These are phyloP conservation scores for Mucor piriformis DNA, from an alignment of 371 early-diverging fungal species.

Conservation along the genomic window DNA sequence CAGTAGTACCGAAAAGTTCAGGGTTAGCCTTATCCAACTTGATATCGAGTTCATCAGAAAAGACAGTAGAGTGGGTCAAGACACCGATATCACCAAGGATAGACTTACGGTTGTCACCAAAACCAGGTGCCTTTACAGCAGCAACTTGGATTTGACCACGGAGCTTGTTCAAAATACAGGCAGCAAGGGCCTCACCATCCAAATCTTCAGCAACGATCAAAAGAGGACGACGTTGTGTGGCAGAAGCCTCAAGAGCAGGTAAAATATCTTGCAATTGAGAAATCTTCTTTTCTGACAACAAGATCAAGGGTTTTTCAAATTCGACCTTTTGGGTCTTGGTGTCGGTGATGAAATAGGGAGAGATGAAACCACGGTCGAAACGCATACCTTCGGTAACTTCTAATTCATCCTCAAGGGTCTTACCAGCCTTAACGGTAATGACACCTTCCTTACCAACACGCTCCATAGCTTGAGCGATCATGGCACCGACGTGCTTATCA, in stretches of 20 bases:
- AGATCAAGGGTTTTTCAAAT: constrained; percentile 96
- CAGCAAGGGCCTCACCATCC: constrained; percentile 98
- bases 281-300: constrained; percentile 97
- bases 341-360: constrained; percentile 98
- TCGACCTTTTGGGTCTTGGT: constrained; percentile 97
- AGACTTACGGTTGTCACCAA: constrained; percentile 98
- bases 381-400: constrained; percentile 99
- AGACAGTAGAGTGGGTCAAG: constrained; percentile 92
- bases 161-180: constrained; percentile 98
- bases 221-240: constrained; percentile 93
- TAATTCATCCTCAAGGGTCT: constrained; percentile 96
- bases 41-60: constrained; percentile 92
- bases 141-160: constrained; percentile 96
- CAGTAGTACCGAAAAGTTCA: constrained; percentile 89
- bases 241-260: constrained; percentile 93
- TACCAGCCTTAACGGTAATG: constrained; percentile 98
- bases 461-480: constrained; percentile 98
- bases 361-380: constrained; percentile 98
- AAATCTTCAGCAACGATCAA: constrained; percentile 97
- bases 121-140: constrained; percentile 98
- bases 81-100: constrained; percentile 96
- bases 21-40: constrained; percentile 94
- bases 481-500: constrained; percentile 91
- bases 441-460: constrained; percentile 99
- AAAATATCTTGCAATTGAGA: constrained; percentile 92